Evolutionary conservation across 331 rosid species (phyloP), one percentile per base, ranked within the genome.

Genomic region (Rhamnella rubrinervis): DNA sequence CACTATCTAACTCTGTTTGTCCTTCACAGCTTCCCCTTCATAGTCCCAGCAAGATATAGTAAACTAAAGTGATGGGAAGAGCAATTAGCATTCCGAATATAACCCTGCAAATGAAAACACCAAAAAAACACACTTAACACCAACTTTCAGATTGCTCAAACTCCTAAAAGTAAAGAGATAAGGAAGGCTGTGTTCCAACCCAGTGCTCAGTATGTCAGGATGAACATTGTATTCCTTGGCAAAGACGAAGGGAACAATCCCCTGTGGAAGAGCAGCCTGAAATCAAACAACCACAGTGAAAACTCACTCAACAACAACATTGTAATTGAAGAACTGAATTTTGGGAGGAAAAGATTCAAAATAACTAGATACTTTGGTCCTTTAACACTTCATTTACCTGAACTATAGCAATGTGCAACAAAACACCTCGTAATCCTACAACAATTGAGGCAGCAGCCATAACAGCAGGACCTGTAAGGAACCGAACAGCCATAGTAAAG

Each of bases 261-360:
- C 98, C 75, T 92, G 98, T 0, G 98, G 98, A 65, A 92, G 91
- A 31, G 98, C 98, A 20, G 98, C 96, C 98, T 89, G 81, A 71
- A 74, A 67, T 11, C 59, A 20, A 50, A 61, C 50, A 20, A 20
- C 49, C 2, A 58, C 6, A 26, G 5, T 31, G 35, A 31, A 4
- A 31, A 31, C 35, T 31, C 35, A 31, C 35, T 31, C 35, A 31
- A 31, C 35, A 31, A 31, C 35, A 31, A 31, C 35, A 31, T 31
- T 4, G 35, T 31, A 31, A 31, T 31, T 31, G 3, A 31, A 31
- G 35, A 31, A 67, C 12, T 28, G 7, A 35, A 15, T 31, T 19
- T 35, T 11, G 47, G 47, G 47, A 40, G 47, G 9, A 11, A 40
- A 11, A 11, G 47, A 28, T 28, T 39, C 35, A 31, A 31, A 31